phyloP scores from a whole-genome alignment of 2,329 filamentous ascomycete species.

The Penicillium brasilianum region DNA sequence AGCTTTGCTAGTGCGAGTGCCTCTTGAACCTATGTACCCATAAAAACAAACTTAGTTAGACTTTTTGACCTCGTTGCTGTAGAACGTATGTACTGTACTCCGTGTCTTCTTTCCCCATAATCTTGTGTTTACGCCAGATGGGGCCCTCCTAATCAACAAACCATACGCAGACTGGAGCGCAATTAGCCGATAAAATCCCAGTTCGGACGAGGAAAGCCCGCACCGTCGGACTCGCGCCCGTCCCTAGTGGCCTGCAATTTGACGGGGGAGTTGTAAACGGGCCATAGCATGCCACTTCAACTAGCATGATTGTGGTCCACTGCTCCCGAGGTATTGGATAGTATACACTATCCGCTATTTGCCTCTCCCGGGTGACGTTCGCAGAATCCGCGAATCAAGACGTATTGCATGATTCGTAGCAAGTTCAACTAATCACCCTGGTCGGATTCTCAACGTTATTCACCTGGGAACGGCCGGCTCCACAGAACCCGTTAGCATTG shows the following conservation, averaged over 20 bases:
- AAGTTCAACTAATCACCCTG: not conserved
- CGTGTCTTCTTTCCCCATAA: not conserved
- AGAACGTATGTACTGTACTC: not conserved
- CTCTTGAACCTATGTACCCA: not conserved
- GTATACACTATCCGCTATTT: not conserved
- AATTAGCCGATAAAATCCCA: not conserved
- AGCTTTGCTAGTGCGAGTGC: slow-evolving; percentile 7
- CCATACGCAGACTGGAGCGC: not conserved
- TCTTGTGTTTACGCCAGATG: not conserved
- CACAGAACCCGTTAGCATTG: not conserved
- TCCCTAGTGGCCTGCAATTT: not conserved
- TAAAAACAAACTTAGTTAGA: not conserved
- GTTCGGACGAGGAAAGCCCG: not conserved
- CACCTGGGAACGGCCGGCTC: not conserved
- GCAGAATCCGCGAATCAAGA: not conserved
- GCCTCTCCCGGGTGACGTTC: not conserved
- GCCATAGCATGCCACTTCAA: not conserved
- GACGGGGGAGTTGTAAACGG: not conserved
- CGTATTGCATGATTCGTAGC: not conserved
- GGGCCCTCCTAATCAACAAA: not conserved
- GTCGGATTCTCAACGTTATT: not conserved
- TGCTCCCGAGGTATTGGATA: not conserved
- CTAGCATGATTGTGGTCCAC: not conserved
- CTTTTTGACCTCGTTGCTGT: not conserved
- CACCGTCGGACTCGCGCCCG: slow-evolving; percentile 5